Percentiles rank a stretch among this genome's conserved stretches.
phyloP scores from a whole-genome alignment of 164 flowering plant genomes.

The Nelumbo lutea region DNA sequence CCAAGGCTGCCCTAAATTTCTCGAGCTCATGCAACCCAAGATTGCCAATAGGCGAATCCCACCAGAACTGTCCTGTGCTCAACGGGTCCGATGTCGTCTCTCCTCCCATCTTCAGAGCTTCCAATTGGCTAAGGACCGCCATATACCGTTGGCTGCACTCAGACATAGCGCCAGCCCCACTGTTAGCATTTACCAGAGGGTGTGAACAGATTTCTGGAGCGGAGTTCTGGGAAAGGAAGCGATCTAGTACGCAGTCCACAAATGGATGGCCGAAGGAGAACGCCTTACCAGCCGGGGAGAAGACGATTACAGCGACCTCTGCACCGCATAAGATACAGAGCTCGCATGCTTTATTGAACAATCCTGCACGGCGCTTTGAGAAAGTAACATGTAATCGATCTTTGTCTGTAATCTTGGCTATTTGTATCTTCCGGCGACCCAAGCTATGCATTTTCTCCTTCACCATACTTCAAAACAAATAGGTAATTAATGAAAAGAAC shows the following conservation, averaged over 20 bases:
- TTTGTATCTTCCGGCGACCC: slow-evolving; percentile 17
- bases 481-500: no score
- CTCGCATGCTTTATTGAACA: slow-evolving; percentile 17
- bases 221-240: background rate
- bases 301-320: slow-evolving; percentile 13
- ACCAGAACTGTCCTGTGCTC: slow-evolving; percentile 1
- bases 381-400: slow-evolving; percentile 14
- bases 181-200: background rate
- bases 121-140: slow-evolving; percentile 5
- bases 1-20: background rate
- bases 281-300: slow-evolving; percentile 18
- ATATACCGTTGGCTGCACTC: slow-evolving; percentile 6
- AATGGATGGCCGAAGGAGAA: slow-evolving; percentile 16
- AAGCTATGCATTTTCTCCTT: background rate
- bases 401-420: slow-evolving; percentile 5
- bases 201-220: background rate
- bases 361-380: slow-evolving; percentile 14
- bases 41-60: slow-evolving; percentile 3
- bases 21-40: slow-evolving; percentile 4
- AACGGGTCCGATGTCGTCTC: background rate
- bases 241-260: slow-evolving; percentile 5
- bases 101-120: slow-evolving; percentile 8
- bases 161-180: background rate
- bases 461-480: no score
- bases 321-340: slow-evolving; percentile 19